phyloP scores from a whole-genome alignment of 805 yeast genomes.

The Schwanniomyces polymorphus region DNA sequence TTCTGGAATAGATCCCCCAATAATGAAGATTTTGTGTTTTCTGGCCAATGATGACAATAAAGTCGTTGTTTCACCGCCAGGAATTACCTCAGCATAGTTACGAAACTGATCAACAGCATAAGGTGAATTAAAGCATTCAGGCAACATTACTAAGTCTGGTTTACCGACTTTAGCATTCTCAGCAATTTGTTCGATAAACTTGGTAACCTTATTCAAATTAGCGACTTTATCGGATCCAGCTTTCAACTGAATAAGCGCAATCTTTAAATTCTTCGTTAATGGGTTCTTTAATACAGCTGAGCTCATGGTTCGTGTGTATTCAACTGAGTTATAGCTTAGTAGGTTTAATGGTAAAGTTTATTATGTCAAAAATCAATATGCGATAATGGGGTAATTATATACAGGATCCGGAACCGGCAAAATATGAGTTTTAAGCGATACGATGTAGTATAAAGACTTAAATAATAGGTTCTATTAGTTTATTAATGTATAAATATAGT shows the following conservation, averaged over 20 bases:
- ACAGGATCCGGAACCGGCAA: too few relatives aligned
- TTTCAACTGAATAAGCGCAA: slow-evolving; percentile 82
- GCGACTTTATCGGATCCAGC: slow-evolving; percentile 81
- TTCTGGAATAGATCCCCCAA: slow-evolving; percentile 96
- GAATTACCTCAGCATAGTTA: slow-evolving; percentile 85
- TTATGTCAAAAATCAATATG: too few relatives aligned
- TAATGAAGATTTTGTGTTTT: slow-evolving; percentile 57
- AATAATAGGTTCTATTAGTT: too few relatives aligned
- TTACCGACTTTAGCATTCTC: slow-evolving; percentile 29
- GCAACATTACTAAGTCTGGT: slow-evolving; percentile 76
- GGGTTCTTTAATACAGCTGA: slow-evolving; percentile 32
- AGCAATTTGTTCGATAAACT: slow-evolving; percentile 63
- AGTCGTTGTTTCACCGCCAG: slow-evolving; percentile 65
- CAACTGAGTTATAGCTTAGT: too few relatives aligned
- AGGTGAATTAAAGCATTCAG: slow-evolving; percentile 97
- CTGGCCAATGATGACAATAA: slow-evolving; percentile 69
- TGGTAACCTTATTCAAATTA: slow-evolving; percentile 69
- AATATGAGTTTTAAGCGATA: too few relatives aligned
- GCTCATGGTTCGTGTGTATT: not conserved
- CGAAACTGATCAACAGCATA: slow-evolving; percentile 85
- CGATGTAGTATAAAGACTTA: too few relatives aligned
- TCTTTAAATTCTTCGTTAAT: slow-evolving; percentile 59
- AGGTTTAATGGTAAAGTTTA: too few relatives aligned
- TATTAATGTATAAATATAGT: too few relatives aligned
- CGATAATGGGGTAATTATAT: too few relatives aligned